These are phyloP conservation scores for Hypoxylon sp. DNA, from an alignment of 2,329 filamentous ascomycete species.

Conservation along the genomic window DNA sequence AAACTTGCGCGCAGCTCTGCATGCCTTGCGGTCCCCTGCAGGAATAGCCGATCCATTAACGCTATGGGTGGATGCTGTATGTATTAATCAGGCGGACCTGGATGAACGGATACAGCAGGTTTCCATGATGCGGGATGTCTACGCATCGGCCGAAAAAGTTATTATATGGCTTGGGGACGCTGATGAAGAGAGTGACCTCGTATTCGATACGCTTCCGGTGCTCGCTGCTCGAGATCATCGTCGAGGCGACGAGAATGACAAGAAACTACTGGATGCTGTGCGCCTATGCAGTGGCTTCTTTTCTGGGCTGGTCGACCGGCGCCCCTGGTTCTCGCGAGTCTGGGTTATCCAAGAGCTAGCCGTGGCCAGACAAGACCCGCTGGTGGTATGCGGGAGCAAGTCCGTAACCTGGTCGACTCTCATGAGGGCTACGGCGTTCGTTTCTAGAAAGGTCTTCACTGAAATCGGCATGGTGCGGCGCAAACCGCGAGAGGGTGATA, in stretches of 20 bases:
- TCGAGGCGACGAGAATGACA: not conserved
- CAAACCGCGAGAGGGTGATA: not conserved
- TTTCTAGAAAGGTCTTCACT: constrained; percentile 6
- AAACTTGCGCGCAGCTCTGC: constrained; percentile 33
- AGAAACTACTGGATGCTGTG: not conserved
- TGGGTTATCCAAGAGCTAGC: constrained; percentile 36
- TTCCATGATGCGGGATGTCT: constrained; percentile 39
- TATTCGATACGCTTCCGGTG: constrained; percentile 16
- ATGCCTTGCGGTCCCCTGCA: constrained; percentile 13
- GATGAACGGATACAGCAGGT: constrained; percentile 38
- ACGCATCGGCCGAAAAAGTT: constrained; percentile 31
- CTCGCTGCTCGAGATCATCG: constrained; percentile 13
- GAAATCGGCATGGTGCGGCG: constrained; percentile 11
- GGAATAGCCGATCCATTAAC: constrained; percentile 10
- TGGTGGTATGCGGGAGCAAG: constrained; percentile 25
- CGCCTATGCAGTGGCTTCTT: constrained; percentile 19
- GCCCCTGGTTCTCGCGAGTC: constrained; percentile 31
- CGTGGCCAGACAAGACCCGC: constrained; percentile 24
- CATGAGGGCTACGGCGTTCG: constrained; percentile 12
- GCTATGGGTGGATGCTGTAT: constrained; percentile 44
- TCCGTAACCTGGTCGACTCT: constrained; percentile 22
- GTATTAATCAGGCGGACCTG: constrained; percentile 35
- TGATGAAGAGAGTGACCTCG: constrained; percentile 18
- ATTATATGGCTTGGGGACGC: constrained; percentile 37
- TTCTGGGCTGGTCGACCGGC: constrained; percentile 1